phyloP scores from a whole-genome alignment of 2,329 filamentous ascomycete species.

The Trichophyton rubrum region DNA sequence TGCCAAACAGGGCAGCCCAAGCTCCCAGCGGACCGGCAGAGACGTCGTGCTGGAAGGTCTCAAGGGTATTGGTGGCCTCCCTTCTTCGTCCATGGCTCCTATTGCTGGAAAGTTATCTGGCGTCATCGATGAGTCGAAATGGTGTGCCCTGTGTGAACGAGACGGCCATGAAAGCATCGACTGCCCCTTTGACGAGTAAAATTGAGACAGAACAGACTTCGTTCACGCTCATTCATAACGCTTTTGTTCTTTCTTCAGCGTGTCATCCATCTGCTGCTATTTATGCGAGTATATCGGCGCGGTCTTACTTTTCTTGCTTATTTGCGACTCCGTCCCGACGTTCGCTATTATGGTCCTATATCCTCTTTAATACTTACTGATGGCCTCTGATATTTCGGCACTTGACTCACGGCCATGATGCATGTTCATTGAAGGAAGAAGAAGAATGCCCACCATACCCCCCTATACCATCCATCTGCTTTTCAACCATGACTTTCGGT shows the following conservation, averaged over 20 bases:
- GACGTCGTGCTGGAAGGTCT: slow-evolving; percentile 33
- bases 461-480: background rate
- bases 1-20: slow-evolving; percentile 8
- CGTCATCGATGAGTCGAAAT: slow-evolving; percentile 71
- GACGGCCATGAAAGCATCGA: slow-evolving; percentile 95
- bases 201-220: background rate
- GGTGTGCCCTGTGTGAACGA: slow-evolving; percentile 92
- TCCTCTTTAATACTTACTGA: background rate
- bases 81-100: slow-evolving; percentile 41
- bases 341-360: background rate
- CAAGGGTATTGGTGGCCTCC: slow-evolving; percentile 29
- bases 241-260: background rate
- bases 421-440: background rate
- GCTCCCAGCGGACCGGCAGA: slow-evolving; percentile 28
- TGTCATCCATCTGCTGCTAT: background rate
- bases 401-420: background rate
- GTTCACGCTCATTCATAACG: background rate
- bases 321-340: background rate
- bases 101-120: slow-evolving; percentile 68
- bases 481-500: background rate
- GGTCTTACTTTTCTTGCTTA: background rate
- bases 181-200: slow-evolving; percentile 73
- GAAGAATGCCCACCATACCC: background rate
- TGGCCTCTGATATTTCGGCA: background rate
- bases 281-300: background rate